Conservation (phyloP, 148 eudicot species). For the Limonium bicolor region DNA sequence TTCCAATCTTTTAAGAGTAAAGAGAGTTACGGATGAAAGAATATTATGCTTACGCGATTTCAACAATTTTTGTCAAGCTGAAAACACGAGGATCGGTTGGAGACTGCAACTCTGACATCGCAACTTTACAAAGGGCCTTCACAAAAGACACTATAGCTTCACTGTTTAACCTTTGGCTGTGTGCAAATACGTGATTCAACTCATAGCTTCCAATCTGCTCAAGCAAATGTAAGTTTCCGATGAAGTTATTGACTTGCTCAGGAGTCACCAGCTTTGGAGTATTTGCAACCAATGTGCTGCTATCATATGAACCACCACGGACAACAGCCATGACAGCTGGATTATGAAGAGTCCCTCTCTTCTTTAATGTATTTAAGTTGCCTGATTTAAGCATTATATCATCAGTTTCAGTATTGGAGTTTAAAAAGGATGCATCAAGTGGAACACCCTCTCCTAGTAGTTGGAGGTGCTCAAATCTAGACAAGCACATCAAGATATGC, state of each 20-base stretch:
- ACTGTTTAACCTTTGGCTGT: constrained; percentile 95
- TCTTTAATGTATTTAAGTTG: constrained; percentile 47
- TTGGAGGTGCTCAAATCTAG: constrained; percentile 98
- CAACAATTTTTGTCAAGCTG: constrained; percentile 93
- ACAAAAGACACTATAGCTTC: constrained; percentile 99
- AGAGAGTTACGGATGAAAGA: constrained; percentile 12
- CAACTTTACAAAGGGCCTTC: constrained; percentile 89
- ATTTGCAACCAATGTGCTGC: constrained; percentile 53
- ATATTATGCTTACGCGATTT: constrained; percentile 81
- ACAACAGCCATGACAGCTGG: constrained; percentile 92
- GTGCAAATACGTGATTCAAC: constrained; percentile 94
- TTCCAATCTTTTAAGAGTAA: too few relatives aligned
- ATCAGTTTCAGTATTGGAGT: constrained; percentile 52
- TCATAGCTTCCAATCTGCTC: constrained; percentile 98
- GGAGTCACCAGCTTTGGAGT: constrained; percentile 68
- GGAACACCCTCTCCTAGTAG: constrained; percentile 97
- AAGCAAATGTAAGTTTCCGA: constrained; percentile 87
- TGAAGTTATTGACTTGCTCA: constrained; percentile 87
- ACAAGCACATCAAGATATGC: constrained; percentile 87
- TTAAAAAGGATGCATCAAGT: constrained; percentile 87
- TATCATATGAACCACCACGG: constrained; percentile 97
- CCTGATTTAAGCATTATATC: constrained; percentile 42
- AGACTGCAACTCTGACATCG: constrained; percentile 95
- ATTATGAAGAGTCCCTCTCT: constrained; percentile 80
- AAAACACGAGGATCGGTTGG: constrained; percentile 99